Conservation (phyloP, 148 eudicot genomes). For the Drosera capensis region DNA sequence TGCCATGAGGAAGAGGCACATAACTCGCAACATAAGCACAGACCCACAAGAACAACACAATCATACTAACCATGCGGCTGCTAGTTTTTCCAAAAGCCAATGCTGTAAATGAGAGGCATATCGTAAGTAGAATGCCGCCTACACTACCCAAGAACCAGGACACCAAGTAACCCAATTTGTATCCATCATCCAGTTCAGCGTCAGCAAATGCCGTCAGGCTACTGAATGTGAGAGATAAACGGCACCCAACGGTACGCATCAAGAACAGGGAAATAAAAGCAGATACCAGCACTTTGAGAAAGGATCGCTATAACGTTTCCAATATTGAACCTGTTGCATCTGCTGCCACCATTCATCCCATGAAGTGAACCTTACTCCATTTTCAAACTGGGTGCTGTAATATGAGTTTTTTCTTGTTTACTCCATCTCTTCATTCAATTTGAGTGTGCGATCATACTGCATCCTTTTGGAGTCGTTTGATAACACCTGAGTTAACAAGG, state of each 20-base stretch:
- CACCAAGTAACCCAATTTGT: constrained; percentile 53
- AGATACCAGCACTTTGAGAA: constrained; percentile 49
- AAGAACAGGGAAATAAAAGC: constrained; percentile 54
- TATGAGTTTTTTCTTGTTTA: constrained; percentile 22
- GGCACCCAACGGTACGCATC: constrained; percentile 54
- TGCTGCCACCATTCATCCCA: constrained; percentile 45
- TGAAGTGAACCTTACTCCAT: constrained; percentile 28
- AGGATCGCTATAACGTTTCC: constrained; percentile 26
- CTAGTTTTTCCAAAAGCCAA: constrained; percentile 86
- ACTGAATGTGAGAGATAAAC: constrained; percentile 51
- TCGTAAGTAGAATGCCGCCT: constrained; percentile 55
- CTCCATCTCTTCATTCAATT: constrained; percentile 13
- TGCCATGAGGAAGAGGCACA: constrained; percentile 70
- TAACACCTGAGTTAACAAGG: constrained; percentile 28
- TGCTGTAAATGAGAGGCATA: constrained; percentile 69
- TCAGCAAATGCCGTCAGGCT: constrained; percentile 55
- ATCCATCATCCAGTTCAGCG: constrained; percentile 53
- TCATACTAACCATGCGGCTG: constrained; percentile 48
- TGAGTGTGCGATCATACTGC: constrained; percentile 42
- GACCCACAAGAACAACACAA: constrained; percentile 66
- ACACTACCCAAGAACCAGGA: constrained; percentile 79
- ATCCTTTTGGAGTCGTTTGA: constrained; percentile 44
- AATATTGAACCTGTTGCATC: constrained; percentile 32
- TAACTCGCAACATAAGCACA: constrained; percentile 47
- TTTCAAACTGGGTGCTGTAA: constrained; percentile 23